Conservation (phyloP, 164 flowering plant genomes). For the Tetrastigma voinierianum region DNA sequence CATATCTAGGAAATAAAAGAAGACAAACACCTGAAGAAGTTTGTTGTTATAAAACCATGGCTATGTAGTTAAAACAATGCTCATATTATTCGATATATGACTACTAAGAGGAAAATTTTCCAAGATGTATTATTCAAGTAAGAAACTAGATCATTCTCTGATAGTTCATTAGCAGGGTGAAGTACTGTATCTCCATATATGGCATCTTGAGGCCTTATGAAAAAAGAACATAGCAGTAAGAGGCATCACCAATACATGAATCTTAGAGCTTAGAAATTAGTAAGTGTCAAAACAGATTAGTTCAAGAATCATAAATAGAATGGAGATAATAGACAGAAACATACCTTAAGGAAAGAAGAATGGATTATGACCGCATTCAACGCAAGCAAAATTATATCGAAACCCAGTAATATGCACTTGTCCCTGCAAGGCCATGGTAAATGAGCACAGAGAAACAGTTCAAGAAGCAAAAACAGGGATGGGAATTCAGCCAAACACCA, state of each 20-base stretch:
- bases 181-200: too few relatives aligned
- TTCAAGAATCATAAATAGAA: neutral
- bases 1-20: too few relatives aligned
- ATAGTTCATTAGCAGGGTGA: too few relatives aligned
- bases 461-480: neutral
- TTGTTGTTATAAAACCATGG: too few relatives aligned
- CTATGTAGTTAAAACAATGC: neutral
- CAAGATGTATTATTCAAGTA: too few relatives aligned
- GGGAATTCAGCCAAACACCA: neutral
- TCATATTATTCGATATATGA: neutral
- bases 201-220: too few relatives aligned
- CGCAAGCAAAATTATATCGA: neutral
- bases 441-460: neutral
- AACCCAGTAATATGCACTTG: neutral
- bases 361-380: neutral
- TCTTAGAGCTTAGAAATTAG: neutral
- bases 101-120: too few relatives aligned
- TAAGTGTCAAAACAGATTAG: neutral
- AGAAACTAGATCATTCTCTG: too few relatives aligned
- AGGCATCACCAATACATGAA: neutral
- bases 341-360: neutral
- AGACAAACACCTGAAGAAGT: too few relatives aligned
- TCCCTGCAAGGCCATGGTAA: conserved; percentile 15
- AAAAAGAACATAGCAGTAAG: too few relatives aligned
- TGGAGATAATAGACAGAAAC: neutral